Base-by-base conservation (phyloP, 352 stramenopile genomes). In the Phytopythium kandeliae region DNA sequence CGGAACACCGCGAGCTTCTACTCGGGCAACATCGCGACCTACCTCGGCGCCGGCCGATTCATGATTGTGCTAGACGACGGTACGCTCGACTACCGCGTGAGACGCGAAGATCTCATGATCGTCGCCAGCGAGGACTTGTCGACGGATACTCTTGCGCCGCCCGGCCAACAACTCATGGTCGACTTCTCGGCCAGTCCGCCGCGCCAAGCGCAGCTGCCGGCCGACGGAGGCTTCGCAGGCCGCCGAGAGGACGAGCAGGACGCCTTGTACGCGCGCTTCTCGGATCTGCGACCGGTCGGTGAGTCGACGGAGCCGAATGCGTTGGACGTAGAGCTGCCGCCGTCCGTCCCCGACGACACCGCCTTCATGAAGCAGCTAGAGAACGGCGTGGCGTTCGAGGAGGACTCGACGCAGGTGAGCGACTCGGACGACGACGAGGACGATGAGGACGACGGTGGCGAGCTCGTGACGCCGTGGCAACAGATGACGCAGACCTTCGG, bases 401-500 rank as follows among this genome's bases (percentile, higher is more conserved):
- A 91, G 28, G 78, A 91, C 57, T 89, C 75, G 28, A 91, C 80
- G 2, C 78, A 91, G 74, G 72, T 86, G n/a, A 91, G 80, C 44
- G 80, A 91, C 62, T 91, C 75, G 22, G 77, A 83, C 31, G 75
- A 72, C 25, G 80, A 91, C 28, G 76, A 82, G 51, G 76, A 91
- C 44, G 80, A 86, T 65, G 78, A 54, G 24, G 87, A 74, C 25
- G 80, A 91, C 26, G 78, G 86, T 54, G 78, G 89, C 36, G 82
- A 86, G 67, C 79, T 57, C 25, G 86, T 91, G 74, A 89, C 80
- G 1, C 80, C 78, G 17, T 91, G 80, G 80, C 80, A 91, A 44
- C 80, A 91, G 58, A 91, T 91, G 78, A 91, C 80, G 2, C 78
- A 88, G 38, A 91, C 78, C 7, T 88, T 91, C 33, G 78, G 80